phyloP scores from a whole-genome alignment of 73 alveolate genomes.

The Halteria grandinella region DNA sequence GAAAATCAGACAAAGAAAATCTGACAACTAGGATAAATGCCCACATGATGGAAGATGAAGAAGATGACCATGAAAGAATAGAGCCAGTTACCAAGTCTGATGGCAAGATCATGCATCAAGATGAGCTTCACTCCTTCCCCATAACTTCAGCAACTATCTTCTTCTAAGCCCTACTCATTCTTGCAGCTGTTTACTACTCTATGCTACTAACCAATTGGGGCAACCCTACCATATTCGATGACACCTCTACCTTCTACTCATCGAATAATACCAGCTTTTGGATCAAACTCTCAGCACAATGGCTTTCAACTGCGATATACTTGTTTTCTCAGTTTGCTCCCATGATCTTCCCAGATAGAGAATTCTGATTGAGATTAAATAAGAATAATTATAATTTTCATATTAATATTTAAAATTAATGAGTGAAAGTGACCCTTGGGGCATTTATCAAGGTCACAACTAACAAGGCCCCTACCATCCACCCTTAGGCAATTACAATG shows the following conservation, averaged over 20 bases:
- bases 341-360: conserved; percentile 53
- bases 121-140: conserved; percentile 57
- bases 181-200: conserved; percentile 51
- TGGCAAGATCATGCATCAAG: conserved; percentile 25
- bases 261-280: conserved; percentile 52
- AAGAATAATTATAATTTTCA: too few species aligned
- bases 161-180: conserved; percentile 60
- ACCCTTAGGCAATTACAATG: too few species aligned
- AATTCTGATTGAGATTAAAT: conserved; percentile 53
- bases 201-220: conserved; percentile 80
- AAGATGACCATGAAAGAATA: conserved; percentile 22
- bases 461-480: too few species aligned
- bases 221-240: conserved; percentile 54
- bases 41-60: conserved; percentile 55
- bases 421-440: too few species aligned
- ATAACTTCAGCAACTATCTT: conserved; percentile 59
- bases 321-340: conserved; percentile 66
- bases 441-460: too few species aligned
- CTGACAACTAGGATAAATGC: conserved; percentile 13
- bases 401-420: too few species aligned
- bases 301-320: conserved; percentile 56
- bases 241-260: conserved; percentile 29
- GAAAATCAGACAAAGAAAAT: conserved; percentile 3
- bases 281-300: conserved; percentile 62
- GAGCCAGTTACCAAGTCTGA: conserved; percentile 20